Percentiles rank a stretch among this genome's conserved stretches.
Conservation (phyloP, 2,329 filamentous ascomycete species). For the Diaporthe longicolla region DNA sequence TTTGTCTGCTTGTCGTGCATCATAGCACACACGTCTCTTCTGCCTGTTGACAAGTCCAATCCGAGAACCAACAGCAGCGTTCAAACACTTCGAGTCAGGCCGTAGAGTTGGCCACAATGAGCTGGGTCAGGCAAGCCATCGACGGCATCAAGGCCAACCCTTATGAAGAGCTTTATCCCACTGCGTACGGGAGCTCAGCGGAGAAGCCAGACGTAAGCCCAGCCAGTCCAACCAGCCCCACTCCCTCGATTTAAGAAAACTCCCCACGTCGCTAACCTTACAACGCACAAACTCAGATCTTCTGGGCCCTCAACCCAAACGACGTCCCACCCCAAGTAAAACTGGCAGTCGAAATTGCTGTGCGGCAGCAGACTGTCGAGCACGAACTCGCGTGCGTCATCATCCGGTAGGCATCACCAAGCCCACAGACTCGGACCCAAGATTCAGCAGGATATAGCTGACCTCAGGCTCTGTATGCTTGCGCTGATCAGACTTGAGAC, state of each 20-base stretch:
- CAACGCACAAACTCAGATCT: neutral
- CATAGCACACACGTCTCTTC: too few species aligned
- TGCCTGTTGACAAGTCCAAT: too few species aligned
- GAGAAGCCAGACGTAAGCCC: conserved; percentile 18
- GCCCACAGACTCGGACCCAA: too few species aligned
- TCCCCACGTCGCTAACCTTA: neutral
- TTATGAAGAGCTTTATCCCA: conserved; percentile 35
- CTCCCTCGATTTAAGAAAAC: too few species aligned
- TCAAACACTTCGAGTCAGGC: accelerated
- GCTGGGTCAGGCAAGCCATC: conserved; percentile 30
- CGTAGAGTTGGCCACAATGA: neutral
- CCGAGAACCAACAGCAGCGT: neutral
- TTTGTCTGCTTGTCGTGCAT: too few species aligned
- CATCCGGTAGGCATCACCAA: conserved; percentile 9
- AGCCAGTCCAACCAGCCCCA: too few species aligned
- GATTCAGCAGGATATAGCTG: too few species aligned
- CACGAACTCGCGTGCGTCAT: conserved; percentile 9
- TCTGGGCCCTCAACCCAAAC: conserved; percentile 31
- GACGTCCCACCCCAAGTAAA: conserved; percentile 1
- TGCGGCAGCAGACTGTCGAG: conserved; percentile 4
- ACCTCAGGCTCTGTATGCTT: too few species aligned
- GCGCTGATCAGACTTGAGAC: neutral
- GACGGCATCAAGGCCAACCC: neutral
- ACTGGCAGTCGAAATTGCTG: conserved; percentile 8
- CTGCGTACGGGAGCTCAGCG: neutral